These are phyloP conservation scores for Colletotrichum tropicicola DNA, from an alignment of 2,329 filamentous ascomycete genomes.

Conservation along the genomic window DNA sequence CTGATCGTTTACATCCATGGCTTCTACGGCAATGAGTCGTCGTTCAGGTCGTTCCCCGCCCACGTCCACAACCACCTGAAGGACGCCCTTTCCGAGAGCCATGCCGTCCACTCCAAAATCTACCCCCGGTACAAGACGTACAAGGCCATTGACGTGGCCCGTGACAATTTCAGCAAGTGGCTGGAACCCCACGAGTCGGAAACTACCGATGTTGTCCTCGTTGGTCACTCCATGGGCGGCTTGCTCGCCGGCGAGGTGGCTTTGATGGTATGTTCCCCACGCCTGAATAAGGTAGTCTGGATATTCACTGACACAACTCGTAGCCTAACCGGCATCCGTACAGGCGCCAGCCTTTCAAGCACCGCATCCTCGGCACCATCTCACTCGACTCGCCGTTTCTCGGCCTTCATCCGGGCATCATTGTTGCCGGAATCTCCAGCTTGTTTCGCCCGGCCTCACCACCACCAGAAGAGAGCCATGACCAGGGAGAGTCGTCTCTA, in stretches of 20 bases:
- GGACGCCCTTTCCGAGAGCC: constrained; percentile 72
- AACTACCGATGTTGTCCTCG: constrained; percentile 80
- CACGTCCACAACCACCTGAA: constrained; percentile 83
- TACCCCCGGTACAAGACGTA: constrained; percentile 84
- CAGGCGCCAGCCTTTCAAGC: constrained; percentile 61
- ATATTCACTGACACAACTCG: constrained; percentile 9
- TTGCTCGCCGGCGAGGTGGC: constrained; percentile 83
- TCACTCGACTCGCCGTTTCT: constrained; percentile 89
- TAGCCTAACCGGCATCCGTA: constrained; percentile 46
- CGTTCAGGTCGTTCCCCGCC: constrained; percentile 87
- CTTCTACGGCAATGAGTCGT: constrained; percentile 88
- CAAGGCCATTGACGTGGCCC: constrained; percentile 74
- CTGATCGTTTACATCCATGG: constrained; percentile 89
- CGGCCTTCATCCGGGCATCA: constrained; percentile 87
- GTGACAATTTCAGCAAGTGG: constrained; percentile 87
- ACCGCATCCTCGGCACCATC: constrained; percentile 82
- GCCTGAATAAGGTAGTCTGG: neutral
- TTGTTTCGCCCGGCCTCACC: constrained; percentile 67
- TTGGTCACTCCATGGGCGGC: constrained; percentile 93
- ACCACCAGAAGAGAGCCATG: constrained; percentile 34
- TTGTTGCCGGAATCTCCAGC: constrained; percentile 82
- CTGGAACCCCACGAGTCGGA: constrained; percentile 78
- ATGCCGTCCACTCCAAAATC: constrained; percentile 86
- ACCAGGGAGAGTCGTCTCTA: constrained; percentile 22
- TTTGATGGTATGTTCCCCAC: constrained; percentile 60